Conservation (phyloP, 352 stramenopile genomes). For the Phytophthora cactorum region DNA sequence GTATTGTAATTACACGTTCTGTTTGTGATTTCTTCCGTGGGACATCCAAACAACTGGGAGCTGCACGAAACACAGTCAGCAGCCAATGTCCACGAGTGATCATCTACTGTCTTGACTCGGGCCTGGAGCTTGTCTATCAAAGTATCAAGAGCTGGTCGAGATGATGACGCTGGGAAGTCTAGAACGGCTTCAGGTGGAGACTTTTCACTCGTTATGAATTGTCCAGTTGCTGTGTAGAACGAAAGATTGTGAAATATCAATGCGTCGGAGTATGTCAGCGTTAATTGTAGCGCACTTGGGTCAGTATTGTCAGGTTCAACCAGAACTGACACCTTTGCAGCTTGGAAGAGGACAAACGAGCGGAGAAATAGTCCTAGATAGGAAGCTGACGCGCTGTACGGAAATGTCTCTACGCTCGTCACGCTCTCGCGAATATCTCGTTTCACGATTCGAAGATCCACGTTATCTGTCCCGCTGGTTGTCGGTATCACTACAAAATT, state of each 20-base stretch:
- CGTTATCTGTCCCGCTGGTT: slow-evolving; percentile 11
- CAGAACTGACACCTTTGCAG: slow-evolving; percentile 6
- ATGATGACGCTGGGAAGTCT: slow-evolving; percentile 4
- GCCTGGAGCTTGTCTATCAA: slow-evolving; percentile 11
- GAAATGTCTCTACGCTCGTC: slow-evolving; percentile 3
- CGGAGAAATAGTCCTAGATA: slow-evolving; percentile 18
- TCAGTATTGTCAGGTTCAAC: background rate
- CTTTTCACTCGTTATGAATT: slow-evolving; percentile 3
- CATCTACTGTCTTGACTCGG: slow-evolving; percentile 2
- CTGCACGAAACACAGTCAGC: slow-evolving; percentile 22
- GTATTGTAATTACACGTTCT: slow-evolving; percentile 18
- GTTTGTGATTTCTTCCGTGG: background rate
- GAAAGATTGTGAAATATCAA: slow-evolving; percentile 10
- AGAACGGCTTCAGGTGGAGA: slow-evolving; percentile 8
- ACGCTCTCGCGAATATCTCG: slow-evolving; percentile 3
- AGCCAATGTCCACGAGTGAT: slow-evolving; percentile 9
- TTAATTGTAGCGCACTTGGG: background rate
- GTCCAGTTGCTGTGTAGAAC: slow-evolving; percentile 3
- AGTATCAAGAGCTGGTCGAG: slow-evolving; percentile 11
- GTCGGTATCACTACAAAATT: slow-evolving; percentile 6
- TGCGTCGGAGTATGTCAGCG: slow-evolving; percentile 12
- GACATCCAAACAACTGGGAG: slow-evolving; percentile 12
- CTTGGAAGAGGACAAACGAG: slow-evolving; percentile 19
- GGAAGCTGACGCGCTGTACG: slow-evolving; percentile 20
- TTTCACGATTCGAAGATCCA: slow-evolving; percentile 18